Conservation (phyloP, 2,329 filamentous ascomycete genomes). For the Fusarium foetens region DNA sequence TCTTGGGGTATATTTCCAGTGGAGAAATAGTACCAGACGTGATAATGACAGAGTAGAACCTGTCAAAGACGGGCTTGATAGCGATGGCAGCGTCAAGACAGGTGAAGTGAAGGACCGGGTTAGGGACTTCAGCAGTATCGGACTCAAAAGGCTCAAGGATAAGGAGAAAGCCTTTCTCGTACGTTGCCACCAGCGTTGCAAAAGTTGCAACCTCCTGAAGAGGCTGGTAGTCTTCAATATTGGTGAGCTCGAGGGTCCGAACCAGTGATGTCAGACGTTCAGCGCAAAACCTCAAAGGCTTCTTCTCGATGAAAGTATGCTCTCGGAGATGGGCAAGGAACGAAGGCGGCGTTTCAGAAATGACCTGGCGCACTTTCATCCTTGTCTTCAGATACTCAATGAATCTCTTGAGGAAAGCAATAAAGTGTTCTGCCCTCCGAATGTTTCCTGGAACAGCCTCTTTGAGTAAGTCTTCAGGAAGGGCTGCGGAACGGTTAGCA, state of each 20-base stretch:
- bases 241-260: conserved; percentile 92
- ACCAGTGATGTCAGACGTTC: conserved; percentile 95
- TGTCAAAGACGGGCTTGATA: conserved; percentile 96
- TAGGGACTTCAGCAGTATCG: conserved; percentile 93
- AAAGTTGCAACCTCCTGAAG: conserved; percentile 98
- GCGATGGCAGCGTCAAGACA: conserved; percentile 97
- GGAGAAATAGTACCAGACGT: conserved; percentile 97
- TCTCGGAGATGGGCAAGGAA: conserved; percentile 94
- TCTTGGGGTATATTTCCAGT: conserved; percentile 98
- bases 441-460: conserved; percentile 98
- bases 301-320: conserved; percentile 96
- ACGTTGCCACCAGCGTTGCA: conserved; percentile 93
- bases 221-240: conserved; percentile 97
- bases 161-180: conserved; percentile 94
- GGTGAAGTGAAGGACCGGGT: conserved; percentile 96
- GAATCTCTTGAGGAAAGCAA: conserved; percentile 93
- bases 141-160: conserved; percentile 98
- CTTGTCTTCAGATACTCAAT: conserved; percentile 98
- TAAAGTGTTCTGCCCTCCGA: conserved; percentile 92
- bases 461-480: conserved; percentile 93
- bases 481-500: conserved; percentile 56
- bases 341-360: conserved; percentile 94
- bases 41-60: conserved; percentile 98
- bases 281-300: conserved; percentile 92
- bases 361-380: conserved; percentile 98